phyloP scores from a whole-genome alignment of 495 filamentous ascomycete species.

The Aspergillus biplanus region DNA sequence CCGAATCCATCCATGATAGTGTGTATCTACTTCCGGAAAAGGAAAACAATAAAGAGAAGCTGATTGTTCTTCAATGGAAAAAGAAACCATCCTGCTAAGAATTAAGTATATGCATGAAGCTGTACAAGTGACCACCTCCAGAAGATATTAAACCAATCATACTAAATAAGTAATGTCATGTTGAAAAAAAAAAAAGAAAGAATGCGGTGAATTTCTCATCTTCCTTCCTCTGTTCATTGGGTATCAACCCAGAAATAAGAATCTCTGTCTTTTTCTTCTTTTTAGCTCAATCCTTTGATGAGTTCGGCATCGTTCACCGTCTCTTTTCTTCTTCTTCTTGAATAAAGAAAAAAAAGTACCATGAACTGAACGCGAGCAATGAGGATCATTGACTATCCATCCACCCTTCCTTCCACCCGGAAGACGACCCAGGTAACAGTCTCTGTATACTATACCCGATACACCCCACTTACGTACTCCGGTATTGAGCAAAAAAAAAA shows the following conservation, averaged over 20 bases:
- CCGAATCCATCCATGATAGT: no score
- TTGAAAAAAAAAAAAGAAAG: neutral
- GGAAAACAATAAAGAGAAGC: neutral
- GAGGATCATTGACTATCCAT: neutral
- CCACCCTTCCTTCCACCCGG: neutral
- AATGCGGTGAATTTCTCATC: neutral
- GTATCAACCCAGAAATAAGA: neutral
- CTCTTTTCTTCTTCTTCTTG: neutral
- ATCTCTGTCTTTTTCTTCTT: neutral
- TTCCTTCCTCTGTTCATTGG: neutral
- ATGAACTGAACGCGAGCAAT: neutral
- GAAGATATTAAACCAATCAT: neutral
- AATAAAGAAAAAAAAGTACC: neutral
- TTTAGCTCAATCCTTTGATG: no score
- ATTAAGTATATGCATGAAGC: neutral
- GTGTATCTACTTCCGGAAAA: neutral
- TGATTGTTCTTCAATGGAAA: constrained; percentile 4
- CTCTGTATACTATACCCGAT: neutral
- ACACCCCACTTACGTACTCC: constrained; percentile 1
- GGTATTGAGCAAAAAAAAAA: neutral
- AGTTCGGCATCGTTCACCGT: neutral
- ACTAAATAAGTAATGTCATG: neutral
- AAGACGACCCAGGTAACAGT: neutral
- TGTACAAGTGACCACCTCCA: neutral
- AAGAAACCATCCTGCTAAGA: neutral